phyloP scores from a whole-genome alignment of 345 rosid genomes.

The Fremontodendron californicum region DNA sequence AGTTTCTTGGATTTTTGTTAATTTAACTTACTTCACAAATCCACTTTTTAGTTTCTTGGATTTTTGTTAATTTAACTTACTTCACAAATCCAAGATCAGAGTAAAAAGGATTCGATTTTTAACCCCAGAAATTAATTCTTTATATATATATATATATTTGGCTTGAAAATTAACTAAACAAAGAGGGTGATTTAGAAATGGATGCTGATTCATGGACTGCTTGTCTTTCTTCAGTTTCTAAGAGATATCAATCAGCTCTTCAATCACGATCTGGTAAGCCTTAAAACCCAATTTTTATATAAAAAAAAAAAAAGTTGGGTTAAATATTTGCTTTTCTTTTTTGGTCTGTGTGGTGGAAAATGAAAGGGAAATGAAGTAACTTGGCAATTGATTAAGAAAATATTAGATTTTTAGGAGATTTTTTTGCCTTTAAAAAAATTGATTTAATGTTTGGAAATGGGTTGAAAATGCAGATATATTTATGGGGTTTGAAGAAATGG shows the following conservation, averaged over 20 bases:
- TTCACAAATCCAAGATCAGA: slow-evolving; percentile 15
- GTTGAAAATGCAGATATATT: slow-evolving; percentile 59
- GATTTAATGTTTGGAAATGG: slow-evolving; percentile 6
- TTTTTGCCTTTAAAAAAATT: not conserved
- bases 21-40: not conserved
- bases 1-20: not conserved
- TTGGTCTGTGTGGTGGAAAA: not conserved
- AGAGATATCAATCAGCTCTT: slow-evolving; percentile 75
- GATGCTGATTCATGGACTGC: slow-evolving; percentile 86
- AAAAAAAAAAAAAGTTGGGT: not conserved
- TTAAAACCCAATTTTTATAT: not conserved
- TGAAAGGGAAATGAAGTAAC: not conserved
- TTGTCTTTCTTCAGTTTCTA: slow-evolving; percentile 79
- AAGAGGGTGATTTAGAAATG: slow-evolving; percentile 35
- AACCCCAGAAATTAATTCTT: not conserved
- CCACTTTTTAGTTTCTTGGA: not conserved
- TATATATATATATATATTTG: not conserved
- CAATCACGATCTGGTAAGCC: slow-evolving; percentile 88
- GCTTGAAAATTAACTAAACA: not conserved
- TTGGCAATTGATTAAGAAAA: not conserved
- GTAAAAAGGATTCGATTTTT: not conserved
- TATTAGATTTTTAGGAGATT: not conserved
- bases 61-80: not conserved
- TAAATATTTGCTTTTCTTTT: not conserved
- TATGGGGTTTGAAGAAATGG: slow-evolving; percentile 80